These are phyloP conservation scores for Ustulina deusta DNA, from an alignment of 2,329 filamentous ascomycete genomes.

Conservation along the genomic window DNA sequence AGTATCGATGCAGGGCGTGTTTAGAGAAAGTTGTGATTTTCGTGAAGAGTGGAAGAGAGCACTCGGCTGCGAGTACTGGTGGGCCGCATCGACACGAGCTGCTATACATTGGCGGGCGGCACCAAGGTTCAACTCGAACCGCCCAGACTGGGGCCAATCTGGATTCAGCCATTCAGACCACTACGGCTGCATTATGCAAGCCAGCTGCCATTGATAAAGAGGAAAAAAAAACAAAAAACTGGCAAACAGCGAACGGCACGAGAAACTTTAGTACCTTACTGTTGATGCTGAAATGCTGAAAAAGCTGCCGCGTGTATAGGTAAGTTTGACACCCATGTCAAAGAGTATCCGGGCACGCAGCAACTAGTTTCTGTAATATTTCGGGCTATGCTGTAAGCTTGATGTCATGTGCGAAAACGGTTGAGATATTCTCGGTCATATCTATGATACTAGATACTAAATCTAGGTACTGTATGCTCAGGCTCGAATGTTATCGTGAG, in stretches of 20 bases:
- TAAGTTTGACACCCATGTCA: constrained; percentile 27
- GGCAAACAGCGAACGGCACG: constrained; percentile 24
- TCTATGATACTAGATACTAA: background rate
- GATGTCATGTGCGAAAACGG: background rate
- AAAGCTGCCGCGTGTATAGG: constrained; percentile 23
- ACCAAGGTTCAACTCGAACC: background rate
- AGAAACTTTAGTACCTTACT: constrained; percentile 12
- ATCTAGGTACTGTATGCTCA: background rate
- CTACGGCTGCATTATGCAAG: constrained; percentile 7
- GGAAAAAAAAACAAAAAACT: too few species aligned
- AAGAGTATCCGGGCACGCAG: background rate
- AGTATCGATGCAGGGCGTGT: constrained; percentile 9
- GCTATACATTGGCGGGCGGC: constrained; percentile 11
- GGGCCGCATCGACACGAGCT: constrained; percentile 33
- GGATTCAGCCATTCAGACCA: constrained; percentile 14
- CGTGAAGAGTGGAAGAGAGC: constrained; percentile 18
- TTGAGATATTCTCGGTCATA: background rate
- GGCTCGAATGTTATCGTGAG: background rate
- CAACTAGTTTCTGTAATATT: background rate
- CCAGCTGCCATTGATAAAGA: background rate
- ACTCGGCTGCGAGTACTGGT: constrained; percentile 12
- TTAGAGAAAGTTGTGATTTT: constrained; percentile 16
- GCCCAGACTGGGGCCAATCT: constrained; percentile 1
- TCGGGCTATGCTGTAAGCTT: constrained; percentile 4
- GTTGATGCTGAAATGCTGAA: background rate